Conservation (phyloP, 2,329 filamentous ascomycete species). For the Tolypocladium inflatum region DNA sequence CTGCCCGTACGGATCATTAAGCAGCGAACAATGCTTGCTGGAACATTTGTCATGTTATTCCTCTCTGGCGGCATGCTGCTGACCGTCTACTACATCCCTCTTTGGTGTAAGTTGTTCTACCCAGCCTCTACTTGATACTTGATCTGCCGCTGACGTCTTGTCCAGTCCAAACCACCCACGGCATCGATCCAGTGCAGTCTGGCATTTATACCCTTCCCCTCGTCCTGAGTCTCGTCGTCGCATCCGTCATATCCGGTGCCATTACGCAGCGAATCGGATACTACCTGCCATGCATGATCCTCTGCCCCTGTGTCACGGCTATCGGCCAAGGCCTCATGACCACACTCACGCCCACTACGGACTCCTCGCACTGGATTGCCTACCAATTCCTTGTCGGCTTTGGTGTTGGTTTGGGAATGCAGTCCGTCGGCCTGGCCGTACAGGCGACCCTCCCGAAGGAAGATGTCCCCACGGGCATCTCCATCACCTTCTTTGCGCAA, state of each 20-base stretch:
- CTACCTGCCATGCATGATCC: constrained; percentile 48
- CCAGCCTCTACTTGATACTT: background rate
- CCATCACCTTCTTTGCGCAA: constrained; percentile 48
- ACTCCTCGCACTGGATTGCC: constrained; percentile 45
- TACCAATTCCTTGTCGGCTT: constrained; percentile 51
- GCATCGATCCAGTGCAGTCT: constrained; percentile 40
- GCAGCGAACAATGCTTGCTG: constrained; percentile 44
- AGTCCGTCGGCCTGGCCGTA: constrained; percentile 45
- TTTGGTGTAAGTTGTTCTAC: constrained; percentile 1
- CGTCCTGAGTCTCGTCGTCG: constrained; percentile 44
- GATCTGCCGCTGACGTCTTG: background rate
- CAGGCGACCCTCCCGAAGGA: constrained; percentile 42
- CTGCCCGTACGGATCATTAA: constrained; percentile 45
- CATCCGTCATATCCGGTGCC: constrained; percentile 37
- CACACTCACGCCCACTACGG: constrained; percentile 38
- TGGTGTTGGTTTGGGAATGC: constrained; percentile 50
- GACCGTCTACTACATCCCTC: constrained; percentile 35
- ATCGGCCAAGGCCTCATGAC: constrained; percentile 48
- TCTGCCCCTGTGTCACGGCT: constrained; percentile 38
- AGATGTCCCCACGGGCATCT: constrained; percentile 45
- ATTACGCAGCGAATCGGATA: constrained; percentile 46
- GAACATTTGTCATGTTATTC: constrained; percentile 36
- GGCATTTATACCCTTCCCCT: constrained; percentile 49
- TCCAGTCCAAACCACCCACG: constrained; percentile 47
- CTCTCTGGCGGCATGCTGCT: constrained; percentile 42